Evolutionary conservation across 495 filamentous ascomycete species (phyloP).

Genomic region (Aspergillus conjunctus): DNA sequence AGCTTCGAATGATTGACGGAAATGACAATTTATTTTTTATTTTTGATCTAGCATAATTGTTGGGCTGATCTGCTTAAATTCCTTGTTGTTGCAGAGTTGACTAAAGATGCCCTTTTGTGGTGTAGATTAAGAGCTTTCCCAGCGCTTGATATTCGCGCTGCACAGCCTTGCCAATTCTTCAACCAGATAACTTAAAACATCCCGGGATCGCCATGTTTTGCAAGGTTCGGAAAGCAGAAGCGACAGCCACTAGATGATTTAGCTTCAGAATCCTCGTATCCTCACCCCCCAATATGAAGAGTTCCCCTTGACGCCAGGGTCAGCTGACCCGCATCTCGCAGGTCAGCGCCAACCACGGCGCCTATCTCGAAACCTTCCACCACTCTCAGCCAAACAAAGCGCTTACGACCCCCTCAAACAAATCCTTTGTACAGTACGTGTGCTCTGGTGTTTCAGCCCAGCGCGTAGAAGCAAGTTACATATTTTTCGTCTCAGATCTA

Average conservation of each 20-base stretch:
- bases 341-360: slow-evolving; percentile 38
- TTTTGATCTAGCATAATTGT: neutral
- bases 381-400: slow-evolving; percentile 29
- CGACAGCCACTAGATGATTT: neutral
- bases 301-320: slow-evolving; percentile 10
- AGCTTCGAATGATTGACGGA: slow-evolving; percentile 39
- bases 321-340: slow-evolving; percentile 29
- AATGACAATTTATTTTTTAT: slow-evolving; percentile 33
- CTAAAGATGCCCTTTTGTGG: neutral
- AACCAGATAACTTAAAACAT: neutral
- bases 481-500: slow-evolving; percentile 32
- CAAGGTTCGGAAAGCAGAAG: slow-evolving; percentile 10
- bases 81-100: neutral
- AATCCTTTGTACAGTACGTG: slow-evolving; percentile 6
- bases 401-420: slow-evolving; percentile 18
- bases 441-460: slow-evolving; percentile 37
- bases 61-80: neutral
- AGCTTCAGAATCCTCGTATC: neutral
- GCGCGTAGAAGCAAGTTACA: slow-evolving; percentile 37
- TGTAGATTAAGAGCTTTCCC: neutral
- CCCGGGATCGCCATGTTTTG: neutral
- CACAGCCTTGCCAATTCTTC: slow-evolving; percentile 10
- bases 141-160: neutral
- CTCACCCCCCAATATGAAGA: no score
- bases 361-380: slow-evolving; percentile 33